Conservation (phyloP, 192 early-diverging fungal species). For the Linnemannia exigua region DNA sequence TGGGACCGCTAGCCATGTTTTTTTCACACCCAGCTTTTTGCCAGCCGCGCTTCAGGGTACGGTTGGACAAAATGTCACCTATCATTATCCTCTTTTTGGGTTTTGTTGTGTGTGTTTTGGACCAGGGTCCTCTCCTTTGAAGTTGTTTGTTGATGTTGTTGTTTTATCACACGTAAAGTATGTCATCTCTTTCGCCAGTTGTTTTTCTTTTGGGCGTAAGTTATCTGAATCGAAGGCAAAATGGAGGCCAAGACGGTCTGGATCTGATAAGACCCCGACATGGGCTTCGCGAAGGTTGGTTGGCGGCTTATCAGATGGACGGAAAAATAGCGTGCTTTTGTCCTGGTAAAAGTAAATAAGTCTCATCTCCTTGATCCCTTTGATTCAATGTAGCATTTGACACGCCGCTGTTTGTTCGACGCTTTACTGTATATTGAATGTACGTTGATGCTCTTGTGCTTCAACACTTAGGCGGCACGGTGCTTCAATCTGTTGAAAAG, state of each 20-base stretch:
- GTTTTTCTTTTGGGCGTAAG: background rate
- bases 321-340: background rate
- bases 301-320: slow-evolving; percentile 13
- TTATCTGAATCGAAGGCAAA: background rate
- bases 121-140: background rate
- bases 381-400: background rate
- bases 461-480: background rate
- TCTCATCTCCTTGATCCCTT: background rate
- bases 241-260: background rate
- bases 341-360: background rate
- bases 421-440: background rate
- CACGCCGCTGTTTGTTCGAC: background rate
- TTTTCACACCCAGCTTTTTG: background rate
- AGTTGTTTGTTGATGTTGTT: background rate
- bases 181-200: background rate
- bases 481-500: background rate
- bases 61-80: background rate
- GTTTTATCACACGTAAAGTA: background rate
- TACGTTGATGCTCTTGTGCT: background rate
- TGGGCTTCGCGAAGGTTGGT: background rate
- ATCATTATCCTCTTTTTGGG: background rate
- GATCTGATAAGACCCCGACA: background rate
- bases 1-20: background rate
- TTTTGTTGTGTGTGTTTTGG: background rate
- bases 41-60: background rate